These are phyloP conservation scores for Chlorella vulgaris DNA, from an alignment of 139 green algal species.

Conservation along the genomic window DNA sequence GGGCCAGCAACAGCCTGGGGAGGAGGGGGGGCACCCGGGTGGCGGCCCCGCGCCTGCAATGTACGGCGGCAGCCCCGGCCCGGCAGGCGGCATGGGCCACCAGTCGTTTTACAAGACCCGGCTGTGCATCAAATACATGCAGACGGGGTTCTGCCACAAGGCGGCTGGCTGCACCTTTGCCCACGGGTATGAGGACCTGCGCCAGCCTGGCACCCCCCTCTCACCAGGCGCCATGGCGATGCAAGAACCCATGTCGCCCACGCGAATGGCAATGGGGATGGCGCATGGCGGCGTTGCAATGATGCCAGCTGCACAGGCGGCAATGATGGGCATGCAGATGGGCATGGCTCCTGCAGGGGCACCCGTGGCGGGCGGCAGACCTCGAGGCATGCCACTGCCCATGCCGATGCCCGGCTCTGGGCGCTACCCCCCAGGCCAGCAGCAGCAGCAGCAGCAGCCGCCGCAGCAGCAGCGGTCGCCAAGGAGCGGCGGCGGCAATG, in stretches of 20 bases:
- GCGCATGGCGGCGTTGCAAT: not conserved
- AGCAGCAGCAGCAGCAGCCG: not conserved
- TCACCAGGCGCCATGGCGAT: not conserved
- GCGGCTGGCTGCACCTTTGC: constrained; percentile 52
- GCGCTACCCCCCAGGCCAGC: not conserved
- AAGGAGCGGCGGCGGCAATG: not conserved
- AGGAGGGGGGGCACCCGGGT: not conserved
- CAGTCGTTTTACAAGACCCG: constrained; percentile 56
- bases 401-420: not conserved
- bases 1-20: not conserved
- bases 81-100: no score
- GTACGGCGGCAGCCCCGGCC: not conserved
- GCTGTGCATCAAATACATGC: constrained; percentile 61
- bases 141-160: constrained; percentile 48
- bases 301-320: constrained; percentile 8
- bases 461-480: not conserved
- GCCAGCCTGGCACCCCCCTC: constrained; percentile 18
- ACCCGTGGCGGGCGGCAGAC: not conserved
- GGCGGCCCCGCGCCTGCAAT: not conserved
- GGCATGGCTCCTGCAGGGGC: not conserved
- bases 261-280: constrained; percentile 20
- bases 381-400: not conserved
- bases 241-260: constrained; percentile 17
- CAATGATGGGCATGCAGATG: constrained; percentile 11
- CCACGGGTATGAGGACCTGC: constrained; percentile 54